phyloP scores from a whole-genome alignment of 2,329 filamentous ascomycete genomes.

The Clonostachys sp. region DNA sequence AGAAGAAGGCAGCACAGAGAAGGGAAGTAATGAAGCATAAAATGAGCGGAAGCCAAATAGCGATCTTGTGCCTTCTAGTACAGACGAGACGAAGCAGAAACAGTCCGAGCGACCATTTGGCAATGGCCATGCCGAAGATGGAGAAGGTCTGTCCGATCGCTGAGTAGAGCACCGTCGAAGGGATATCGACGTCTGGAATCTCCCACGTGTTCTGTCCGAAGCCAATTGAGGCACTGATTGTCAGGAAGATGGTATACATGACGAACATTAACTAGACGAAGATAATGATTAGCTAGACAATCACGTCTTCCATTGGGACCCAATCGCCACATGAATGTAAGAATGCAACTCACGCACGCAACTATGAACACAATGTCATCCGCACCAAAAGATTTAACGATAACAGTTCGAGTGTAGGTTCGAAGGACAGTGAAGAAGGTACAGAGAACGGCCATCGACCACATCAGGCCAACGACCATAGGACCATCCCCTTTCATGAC shows the following conservation, averaged over 20 bases:
- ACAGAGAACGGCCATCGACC: constrained; percentile 13
- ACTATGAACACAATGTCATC: constrained; percentile 4
- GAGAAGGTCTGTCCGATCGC: constrained; percentile 26
- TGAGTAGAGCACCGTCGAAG: constrained; percentile 19
- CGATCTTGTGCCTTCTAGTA: constrained; percentile 22
- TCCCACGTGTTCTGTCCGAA: constrained; percentile 22
- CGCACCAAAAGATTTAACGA: constrained; percentile 11
- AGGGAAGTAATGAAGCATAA: not conserved
- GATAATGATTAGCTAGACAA: too few species aligned
- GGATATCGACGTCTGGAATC: constrained; percentile 11
- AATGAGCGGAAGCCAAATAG: constrained; percentile 22
- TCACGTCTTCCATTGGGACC: too few species aligned
- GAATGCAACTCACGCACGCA: constrained; percentile 6
- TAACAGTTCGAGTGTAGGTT: constrained; percentile 25
- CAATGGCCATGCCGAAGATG: constrained; percentile 28
- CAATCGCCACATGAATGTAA: too few species aligned
- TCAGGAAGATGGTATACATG: constrained; percentile 23
- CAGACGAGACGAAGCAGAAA: constrained; percentile 30
- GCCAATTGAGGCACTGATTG: constrained; percentile 20
- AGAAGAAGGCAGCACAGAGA: too few species aligned
- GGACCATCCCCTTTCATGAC: not conserved
- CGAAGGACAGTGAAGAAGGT: constrained; percentile 25
- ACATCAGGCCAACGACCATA: constrained; percentile 9
- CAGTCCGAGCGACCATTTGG: constrained; percentile 29
- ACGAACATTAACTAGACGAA: too few species aligned